These are phyloP conservation scores for Sporisorium iseilematis-ciliati DNA, from an alignment of 1,284 basidiomycete species.

Conservation along the genomic window DNA sequence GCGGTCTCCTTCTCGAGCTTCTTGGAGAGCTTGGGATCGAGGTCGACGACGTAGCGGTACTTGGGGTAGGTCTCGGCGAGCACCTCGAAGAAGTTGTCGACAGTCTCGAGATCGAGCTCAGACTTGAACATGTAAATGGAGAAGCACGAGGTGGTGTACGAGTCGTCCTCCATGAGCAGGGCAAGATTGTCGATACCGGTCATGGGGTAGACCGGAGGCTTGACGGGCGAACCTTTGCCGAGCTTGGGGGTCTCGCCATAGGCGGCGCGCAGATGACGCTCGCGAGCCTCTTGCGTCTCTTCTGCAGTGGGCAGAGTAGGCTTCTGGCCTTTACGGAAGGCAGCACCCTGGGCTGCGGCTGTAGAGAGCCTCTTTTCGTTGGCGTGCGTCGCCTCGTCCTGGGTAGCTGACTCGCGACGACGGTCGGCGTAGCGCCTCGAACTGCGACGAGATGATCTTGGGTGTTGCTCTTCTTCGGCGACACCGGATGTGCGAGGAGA, in stretches of 20 bases:
- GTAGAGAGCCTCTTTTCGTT: conserved; percentile 18
- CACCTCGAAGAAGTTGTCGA: conserved; percentile 65
- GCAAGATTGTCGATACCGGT: conserved; percentile 68
- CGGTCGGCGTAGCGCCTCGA: conserved; percentile 20
- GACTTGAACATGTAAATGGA: conserved; percentile 68
- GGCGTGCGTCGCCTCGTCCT: background rate
- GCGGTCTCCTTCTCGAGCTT: conserved; percentile 34
- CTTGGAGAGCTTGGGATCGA: conserved; percentile 59
- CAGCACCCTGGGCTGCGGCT: conserved; percentile 51
- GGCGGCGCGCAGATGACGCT: conserved; percentile 42
- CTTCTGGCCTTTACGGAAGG: conserved; percentile 32
- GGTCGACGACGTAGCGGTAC: conserved; percentile 66
- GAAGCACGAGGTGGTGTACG: conserved; percentile 67
- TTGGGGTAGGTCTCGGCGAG: conserved; percentile 66
- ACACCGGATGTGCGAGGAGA: conserved; percentile 16
- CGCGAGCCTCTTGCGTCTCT: conserved; percentile 31
- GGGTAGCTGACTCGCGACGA: background rate
- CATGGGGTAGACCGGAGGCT: conserved; percentile 57
- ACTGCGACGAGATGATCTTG: conserved; percentile 12
- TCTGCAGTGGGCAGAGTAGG: conserved; percentile 22
- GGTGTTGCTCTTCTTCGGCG: conserved; percentile 3
- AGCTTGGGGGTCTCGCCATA: conserved; percentile 43
- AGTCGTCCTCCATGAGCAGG: conserved; percentile 66
- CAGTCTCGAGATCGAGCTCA: conserved; percentile 63
- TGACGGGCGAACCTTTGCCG: conserved; percentile 48